Conservation (phyloP, 2,329 filamentous ascomycete genomes). For the Fusarium clavum region DNA sequence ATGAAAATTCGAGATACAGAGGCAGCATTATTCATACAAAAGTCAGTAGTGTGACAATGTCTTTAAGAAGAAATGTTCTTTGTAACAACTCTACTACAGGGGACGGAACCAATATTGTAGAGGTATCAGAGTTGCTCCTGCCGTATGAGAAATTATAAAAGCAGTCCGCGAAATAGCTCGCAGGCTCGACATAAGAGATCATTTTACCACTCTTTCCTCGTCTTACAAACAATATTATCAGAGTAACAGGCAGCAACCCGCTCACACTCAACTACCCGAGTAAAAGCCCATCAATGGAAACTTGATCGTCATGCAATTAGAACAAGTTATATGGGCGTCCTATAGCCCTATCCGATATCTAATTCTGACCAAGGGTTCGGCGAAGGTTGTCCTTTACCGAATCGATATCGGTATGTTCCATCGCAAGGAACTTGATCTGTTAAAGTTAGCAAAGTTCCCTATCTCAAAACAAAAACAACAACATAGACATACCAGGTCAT, state of each 20-base stretch:
- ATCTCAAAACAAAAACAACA: not conserved
- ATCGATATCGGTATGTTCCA: conserved; percentile 70
- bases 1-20: conserved; percentile 1
- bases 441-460: conserved; percentile 24
- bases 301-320: not conserved
- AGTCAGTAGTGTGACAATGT: not conserved
- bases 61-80: conserved; percentile 4
- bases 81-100: not conserved
- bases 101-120: conserved; percentile 6
- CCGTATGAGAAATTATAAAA: conserved; percentile 3
- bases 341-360: not conserved
- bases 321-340: not conserved
- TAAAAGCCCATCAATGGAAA: not conserved
- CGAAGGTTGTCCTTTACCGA: conserved; percentile 69
- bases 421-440: conserved; percentile 74
- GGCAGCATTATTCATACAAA: conserved; percentile 9
- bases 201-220: not conserved
- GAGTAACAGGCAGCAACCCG: conserved; percentile 6
- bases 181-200: not conserved
- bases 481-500: conserved; percentile 74
- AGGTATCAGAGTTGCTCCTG: conserved; percentile 40
- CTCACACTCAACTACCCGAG: not conserved
- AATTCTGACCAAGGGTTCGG: conserved; percentile 59
- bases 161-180: not conserved
- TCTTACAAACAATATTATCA: not conserved